Base-by-base conservation (phyloP, 2,329 filamentous ascomycete species). In the Capronia epimyces region DNA sequence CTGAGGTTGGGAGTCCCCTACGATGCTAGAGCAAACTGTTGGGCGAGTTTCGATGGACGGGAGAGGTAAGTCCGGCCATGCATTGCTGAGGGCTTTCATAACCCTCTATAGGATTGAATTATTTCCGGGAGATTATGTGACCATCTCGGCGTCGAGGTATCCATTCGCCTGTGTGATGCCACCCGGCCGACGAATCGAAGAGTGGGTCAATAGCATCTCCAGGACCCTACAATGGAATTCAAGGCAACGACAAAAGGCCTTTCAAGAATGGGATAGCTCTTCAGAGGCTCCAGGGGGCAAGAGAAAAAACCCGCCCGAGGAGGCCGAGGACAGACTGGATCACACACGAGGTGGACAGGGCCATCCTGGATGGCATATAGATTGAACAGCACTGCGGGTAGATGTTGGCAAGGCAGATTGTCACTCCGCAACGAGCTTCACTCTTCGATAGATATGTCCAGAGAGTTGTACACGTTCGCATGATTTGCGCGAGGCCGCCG, bases 31-130 rank as follows among this genome's bases (percentile, higher is more conserved):
- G 89, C 89, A 3, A 86, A 82, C 60, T 90, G 86, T 34, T 98
- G 93, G 91, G 93, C 90, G n/a, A 95, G 89, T 68, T 98, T 98
- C 66, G 93, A 98, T 68, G 93, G 93, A 1, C 80, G 89, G 55
- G 89, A 96, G 73, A 82, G 89, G 71, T 78, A 62, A 61, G 68
- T 43, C 18, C 6, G 7, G 15, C 39, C 24, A 53, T 12, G 5
- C 10, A 9, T 21, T 29, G 22, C 10, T 45, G 18, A 39, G 10
- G 5, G 18, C 22, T 7, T 49, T 31, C 25, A 47, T 60, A 41
- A 59, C 40, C 40, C 24, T 22, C 21, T 29, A 15, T n/a, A 75
- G 73, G 56, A 63, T 74, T 42, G 74, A 76, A 58, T 58, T 76
- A 52, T 63, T 67, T 43, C 72, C 73, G 0, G 74, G 74, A 8